A percentile compares a stretch with the other conserved stretches of the same genome.
Conservation (phyloP, 768 basidiomycete species). For the Suillus subluteus region DNA sequence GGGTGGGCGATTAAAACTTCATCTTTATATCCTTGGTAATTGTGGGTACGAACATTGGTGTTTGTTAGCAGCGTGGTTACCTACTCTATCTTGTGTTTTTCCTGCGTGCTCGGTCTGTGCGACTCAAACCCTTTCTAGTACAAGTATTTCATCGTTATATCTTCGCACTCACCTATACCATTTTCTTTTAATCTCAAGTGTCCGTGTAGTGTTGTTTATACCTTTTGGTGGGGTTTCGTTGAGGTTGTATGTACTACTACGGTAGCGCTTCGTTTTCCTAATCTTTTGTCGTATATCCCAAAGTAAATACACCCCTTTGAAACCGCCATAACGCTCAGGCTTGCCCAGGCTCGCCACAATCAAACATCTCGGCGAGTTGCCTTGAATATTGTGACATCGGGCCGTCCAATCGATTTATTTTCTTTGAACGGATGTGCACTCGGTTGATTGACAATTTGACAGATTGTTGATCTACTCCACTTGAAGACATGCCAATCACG, state of each 20-base stretch:
- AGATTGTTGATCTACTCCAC: background rate
- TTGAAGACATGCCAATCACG: background rate
- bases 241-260: constrained; percentile 23
- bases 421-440: background rate
- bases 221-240: constrained; percentile 6
- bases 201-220: constrained; percentile 29
- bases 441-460: background rate
- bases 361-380: background rate
- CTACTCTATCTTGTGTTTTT: constrained; percentile 1
- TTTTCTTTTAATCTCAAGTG: constrained; percentile 23
- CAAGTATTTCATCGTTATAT: constrained; percentile 20
- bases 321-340: background rate
- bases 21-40: constrained; percentile 35
- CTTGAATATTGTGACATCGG: background rate
- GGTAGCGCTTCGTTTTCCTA: constrained; percentile 19
- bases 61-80: constrained; percentile 3
- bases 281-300: constrained; percentile 17
- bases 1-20: background rate
- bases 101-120: constrained; percentile 8
- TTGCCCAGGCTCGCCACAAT: background rate
- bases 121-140: constrained; percentile 8
- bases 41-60: constrained; percentile 28
- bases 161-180: constrained; percentile 26
- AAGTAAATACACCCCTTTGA: constrained; percentile 10
- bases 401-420: background rate